phyloP scores from a whole-genome alignment of 2,329 filamentous ascomycete species.

The Rasamsonia emersonii region DNA sequence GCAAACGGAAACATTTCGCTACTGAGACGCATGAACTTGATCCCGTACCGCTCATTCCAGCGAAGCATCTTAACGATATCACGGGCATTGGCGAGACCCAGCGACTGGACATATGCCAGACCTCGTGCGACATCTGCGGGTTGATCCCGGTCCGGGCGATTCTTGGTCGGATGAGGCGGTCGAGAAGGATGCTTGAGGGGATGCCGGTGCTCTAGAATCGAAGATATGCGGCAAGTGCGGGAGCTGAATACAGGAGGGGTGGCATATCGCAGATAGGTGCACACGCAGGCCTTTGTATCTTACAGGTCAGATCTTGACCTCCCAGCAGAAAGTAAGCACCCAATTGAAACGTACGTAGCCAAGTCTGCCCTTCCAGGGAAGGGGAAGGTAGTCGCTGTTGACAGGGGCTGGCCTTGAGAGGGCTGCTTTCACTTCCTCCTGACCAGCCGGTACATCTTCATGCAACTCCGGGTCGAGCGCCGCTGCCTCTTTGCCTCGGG shows the following conservation, averaged over 20 bases:
- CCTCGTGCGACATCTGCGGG: constrained; percentile 60
- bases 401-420: constrained; percentile 62
- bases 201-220: constrained; percentile 81
- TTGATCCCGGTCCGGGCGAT: constrained; percentile 68
- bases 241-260: constrained; percentile 84
- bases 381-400: constrained; percentile 71
- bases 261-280: constrained; percentile 77
- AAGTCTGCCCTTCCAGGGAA: constrained; percentile 83
- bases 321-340: neutral
- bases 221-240: constrained; percentile 81
- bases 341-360: constrained; percentile 66
- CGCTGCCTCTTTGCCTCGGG: constrained; percentile 13
- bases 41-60: constrained; percentile 88
- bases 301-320: neutral
- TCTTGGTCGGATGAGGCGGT: constrained; percentile 75
- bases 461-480: constrained; percentile 46
- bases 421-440: constrained; percentile 51
- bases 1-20: constrained; percentile 98
- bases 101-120: constrained; percentile 61
- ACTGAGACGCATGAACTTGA: constrained; percentile 84
- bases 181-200: constrained; percentile 66
- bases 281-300: constrained; percentile 63
- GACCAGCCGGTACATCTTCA: constrained; percentile 42
- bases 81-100: constrained; percentile 72
- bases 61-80: constrained; percentile 78